These are phyloP conservation scores for Globisporangium recalcitrans DNA, from an alignment of 352 stramenopile species.

Conservation along the genomic window DNA sequence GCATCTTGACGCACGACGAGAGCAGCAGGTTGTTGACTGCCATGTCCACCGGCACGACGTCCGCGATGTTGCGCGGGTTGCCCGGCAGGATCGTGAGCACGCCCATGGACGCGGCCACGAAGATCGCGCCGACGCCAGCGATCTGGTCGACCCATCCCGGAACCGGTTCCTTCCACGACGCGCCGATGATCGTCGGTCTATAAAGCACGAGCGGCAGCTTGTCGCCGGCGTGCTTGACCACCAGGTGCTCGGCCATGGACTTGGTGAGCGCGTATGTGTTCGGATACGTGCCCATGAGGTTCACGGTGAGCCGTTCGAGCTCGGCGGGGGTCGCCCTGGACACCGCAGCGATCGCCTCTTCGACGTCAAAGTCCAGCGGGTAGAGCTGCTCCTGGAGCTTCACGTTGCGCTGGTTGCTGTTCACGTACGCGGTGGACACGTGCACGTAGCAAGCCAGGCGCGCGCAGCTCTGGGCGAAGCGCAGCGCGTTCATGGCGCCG, in stretches of 20 bases:
- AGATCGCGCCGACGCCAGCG: conserved; percentile 72
- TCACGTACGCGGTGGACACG: conserved; percentile 83
- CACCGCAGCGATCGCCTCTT: conserved; percentile 58
- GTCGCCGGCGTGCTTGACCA: conserved; percentile 38
- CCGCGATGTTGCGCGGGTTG: conserved; percentile 70
- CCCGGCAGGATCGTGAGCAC: conserved; percentile 80
- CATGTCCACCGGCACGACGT: conserved; percentile 81
- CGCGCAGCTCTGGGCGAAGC: conserved; percentile 54
- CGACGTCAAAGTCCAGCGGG: conserved; percentile 79
- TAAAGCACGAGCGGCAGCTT: conserved; percentile 70
- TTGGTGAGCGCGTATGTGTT: conserved; percentile 90
- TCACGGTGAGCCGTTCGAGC: conserved; percentile 58
- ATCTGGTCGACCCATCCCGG: conserved; percentile 83
- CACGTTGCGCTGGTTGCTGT: conserved; percentile 68
- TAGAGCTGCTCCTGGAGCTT: conserved; percentile 68
- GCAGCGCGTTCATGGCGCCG: conserved; percentile 56
- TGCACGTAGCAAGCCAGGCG: conserved; percentile 62
- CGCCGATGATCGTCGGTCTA: conserved; percentile 81
- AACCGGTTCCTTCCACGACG: conserved; percentile 81
- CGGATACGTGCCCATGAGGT: conserved; percentile 83
- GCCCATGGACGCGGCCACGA: conserved; percentile 67
- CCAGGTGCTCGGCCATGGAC: conserved; percentile 80
- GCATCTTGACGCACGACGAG: conserved; percentile 35
- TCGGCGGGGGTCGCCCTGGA: conserved; percentile 44
- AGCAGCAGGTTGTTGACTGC: conserved; percentile 74